These are phyloP conservation scores for Closterium sp. DNA, from an alignment of 139 green algal genomes.

Conservation along the genomic window DNA sequence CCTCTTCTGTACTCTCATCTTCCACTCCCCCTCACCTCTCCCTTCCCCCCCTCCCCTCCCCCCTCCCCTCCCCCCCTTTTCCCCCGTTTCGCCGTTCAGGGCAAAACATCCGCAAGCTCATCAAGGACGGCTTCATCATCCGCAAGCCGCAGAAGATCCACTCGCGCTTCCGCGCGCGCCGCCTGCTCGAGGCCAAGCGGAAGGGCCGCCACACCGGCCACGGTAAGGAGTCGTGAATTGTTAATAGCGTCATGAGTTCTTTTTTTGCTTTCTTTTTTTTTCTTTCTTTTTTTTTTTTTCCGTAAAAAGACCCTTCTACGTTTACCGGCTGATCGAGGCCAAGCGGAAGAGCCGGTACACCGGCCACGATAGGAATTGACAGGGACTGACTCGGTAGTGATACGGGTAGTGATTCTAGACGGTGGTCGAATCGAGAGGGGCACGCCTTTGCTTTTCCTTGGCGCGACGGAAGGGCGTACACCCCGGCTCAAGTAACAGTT, in stretches of 20 bases:
- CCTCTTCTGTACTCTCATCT: too few species aligned
- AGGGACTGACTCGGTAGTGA: background rate
- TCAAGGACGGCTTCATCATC: constrained; percentile 99
- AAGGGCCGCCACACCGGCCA: constrained; percentile 98
- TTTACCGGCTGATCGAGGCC: background rate
- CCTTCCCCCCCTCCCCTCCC: too few species aligned
- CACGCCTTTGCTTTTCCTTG: too few species aligned
- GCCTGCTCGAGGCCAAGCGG: constrained; percentile 85
- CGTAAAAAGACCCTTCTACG: background rate
- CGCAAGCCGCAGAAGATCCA: constrained; percentile 95
- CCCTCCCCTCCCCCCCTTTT: background rate
- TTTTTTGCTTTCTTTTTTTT: too few species aligned
- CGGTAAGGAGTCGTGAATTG: constrained; percentile 60
- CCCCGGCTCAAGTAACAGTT: too few species aligned
- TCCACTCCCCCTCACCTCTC: too few species aligned
- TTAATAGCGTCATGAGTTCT: too few species aligned
- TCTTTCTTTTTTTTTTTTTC: background rate
- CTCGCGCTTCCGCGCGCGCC: constrained; percentile 83
- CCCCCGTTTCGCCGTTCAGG: constrained; percentile 63
- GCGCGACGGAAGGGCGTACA: too few species aligned
- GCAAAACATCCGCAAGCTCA: constrained; percentile 98
- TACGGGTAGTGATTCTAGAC: background rate
- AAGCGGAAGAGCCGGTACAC: background rate
- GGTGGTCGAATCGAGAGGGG: too few species aligned
- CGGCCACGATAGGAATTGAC: background rate